These are phyloP conservation scores for Penicillium vulpinum DNA, from an alignment of 2,329 filamentous ascomycete genomes.

Conservation along the genomic window DNA sequence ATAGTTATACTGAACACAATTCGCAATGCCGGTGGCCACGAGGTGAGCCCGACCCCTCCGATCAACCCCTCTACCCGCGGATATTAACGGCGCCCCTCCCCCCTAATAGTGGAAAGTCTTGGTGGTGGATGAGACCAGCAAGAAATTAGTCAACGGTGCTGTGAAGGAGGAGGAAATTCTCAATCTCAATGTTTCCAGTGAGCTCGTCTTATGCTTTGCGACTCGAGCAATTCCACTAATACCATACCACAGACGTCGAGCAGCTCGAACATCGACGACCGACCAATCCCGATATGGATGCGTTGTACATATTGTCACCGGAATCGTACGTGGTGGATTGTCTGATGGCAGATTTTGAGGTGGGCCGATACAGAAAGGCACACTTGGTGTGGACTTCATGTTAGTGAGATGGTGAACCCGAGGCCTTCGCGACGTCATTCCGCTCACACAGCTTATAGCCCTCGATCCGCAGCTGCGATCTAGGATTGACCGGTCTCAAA, in stretches of 20 bases:
- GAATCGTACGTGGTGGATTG: conserved; percentile 88
- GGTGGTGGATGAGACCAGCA: conserved; percentile 79
- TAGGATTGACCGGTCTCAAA: conserved; percentile 70
- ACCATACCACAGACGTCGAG: conserved; percentile 68
- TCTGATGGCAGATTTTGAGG: conserved; percentile 87
- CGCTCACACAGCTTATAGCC: conserved; percentile 47
- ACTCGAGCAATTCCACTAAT: conserved; percentile 8
- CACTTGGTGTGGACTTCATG: conserved; percentile 83
- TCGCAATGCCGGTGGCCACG: conserved; percentile 74
- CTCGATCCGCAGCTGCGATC: conserved; percentile 69
- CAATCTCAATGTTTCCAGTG: conserved; percentile 94
- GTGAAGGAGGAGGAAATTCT: conserved; percentile 96
- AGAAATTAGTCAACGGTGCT: conserved; percentile 84
- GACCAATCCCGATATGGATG: conserved; percentile 86
- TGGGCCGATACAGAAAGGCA: conserved; percentile 73
- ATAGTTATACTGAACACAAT: conserved; percentile 73
- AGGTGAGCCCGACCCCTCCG: conserved; percentile 56
- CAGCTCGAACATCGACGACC: conserved; percentile 83
- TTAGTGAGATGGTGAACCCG: conserved; percentile 38
- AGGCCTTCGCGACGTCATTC: conserved; percentile 4
- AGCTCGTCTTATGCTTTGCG: conserved; percentile 31
- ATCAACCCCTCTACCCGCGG: conserved; percentile 26
- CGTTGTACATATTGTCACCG: conserved; percentile 86
- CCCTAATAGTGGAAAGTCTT: conserved; percentile 86
- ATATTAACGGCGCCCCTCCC: conserved; percentile 26